phyloP scores from a whole-genome alignment of 179 eudicot species.

The Silene noctiflora region DNA sequence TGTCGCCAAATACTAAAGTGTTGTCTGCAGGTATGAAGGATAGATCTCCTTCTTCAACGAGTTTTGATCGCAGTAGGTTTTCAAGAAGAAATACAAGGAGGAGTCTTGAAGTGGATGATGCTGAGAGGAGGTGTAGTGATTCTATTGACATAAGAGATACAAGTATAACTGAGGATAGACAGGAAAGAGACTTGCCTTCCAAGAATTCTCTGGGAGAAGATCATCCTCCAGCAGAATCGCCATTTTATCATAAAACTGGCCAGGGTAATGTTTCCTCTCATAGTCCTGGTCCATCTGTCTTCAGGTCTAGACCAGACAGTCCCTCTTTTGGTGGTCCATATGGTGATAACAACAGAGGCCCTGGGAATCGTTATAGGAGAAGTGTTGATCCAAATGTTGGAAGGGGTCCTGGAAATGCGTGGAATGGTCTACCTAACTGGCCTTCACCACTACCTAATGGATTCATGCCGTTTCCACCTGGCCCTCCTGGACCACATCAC shows the following conservation, averaged over 20 bases:
- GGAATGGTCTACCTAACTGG: constrained; percentile 85
- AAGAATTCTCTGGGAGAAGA: constrained; percentile 50
- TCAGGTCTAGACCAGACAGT: constrained; percentile 62
- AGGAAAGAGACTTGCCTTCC: constrained; percentile 46
- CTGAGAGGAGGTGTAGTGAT: constrained; percentile 61
- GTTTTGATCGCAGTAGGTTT: constrained; percentile 47
- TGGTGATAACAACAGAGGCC: constrained; percentile 62
- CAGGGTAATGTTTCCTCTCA: constrained; percentile 54
- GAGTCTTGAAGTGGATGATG: constrained; percentile 62
- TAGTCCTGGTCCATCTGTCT: constrained; percentile 47
- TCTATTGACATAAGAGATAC: constrained; percentile 58
- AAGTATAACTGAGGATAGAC: constrained; percentile 48
- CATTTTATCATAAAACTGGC: constrained; percentile 51
- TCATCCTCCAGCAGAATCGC: constrained; percentile 54
- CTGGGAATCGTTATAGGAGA: constrained; percentile 63
- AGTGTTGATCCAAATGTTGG: constrained; percentile 58
- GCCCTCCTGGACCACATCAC: constrained; percentile 78
- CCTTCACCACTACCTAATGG: constrained; percentile 80
- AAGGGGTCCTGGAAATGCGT: constrained; percentile 67
- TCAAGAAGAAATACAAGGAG: constrained; percentile 47
- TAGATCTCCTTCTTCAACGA: constrained; percentile 56
- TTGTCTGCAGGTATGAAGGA: constrained; percentile 53
- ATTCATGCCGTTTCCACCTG: constrained; percentile 74
- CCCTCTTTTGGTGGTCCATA: constrained; percentile 45
- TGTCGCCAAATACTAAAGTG: constrained; percentile 37